phyloP scores from a whole-genome alignment of 257 asterid genomes.

The Thymus mandschuricus region DNA sequence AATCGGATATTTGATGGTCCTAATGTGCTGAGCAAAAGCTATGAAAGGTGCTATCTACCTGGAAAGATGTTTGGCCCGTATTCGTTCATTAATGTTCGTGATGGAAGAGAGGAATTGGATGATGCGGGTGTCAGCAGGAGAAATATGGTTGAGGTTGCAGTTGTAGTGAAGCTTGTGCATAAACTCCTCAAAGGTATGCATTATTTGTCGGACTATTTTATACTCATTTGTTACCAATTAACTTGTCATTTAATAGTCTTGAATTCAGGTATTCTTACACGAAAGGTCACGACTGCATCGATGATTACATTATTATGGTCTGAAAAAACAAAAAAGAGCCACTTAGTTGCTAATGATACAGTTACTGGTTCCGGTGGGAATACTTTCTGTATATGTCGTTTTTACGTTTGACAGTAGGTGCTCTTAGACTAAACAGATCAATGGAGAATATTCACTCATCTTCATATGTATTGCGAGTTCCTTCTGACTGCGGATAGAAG shows the following conservation, averaged over 20 bases:
- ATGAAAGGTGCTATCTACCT: slow-evolving; percentile 36
- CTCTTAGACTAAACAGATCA: too few relatives aligned
- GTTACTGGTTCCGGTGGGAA: too few relatives aligned
- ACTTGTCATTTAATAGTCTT: not conserved
- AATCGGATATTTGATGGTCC: slow-evolving; percentile 49
- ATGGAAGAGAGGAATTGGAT: slow-evolving; percentile 58
- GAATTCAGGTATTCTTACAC: not conserved
- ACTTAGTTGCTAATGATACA: too few relatives aligned
- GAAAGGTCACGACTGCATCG: not conserved
- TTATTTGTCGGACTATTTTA: not conserved
- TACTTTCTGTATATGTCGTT: too few relatives aligned
- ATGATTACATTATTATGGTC: not conserved
- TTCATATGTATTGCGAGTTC: not conserved
- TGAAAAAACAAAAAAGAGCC: not conserved
- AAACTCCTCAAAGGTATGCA: slow-evolving; percentile 53
- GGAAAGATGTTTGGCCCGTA: slow-evolving; percentile 67
- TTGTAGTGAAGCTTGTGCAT: slow-evolving; percentile 46
- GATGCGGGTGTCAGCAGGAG: slow-evolving; percentile 46
- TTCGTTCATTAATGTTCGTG: slow-evolving; percentile 55
- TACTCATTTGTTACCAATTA: too few relatives aligned
- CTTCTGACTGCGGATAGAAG: not conserved
- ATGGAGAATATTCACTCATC: not conserved
- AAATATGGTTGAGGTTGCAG: slow-evolving; percentile 74
- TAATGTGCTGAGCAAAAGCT: slow-evolving; percentile 36
- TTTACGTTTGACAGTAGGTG: too few relatives aligned